A percentile compares a stretch with the other conserved stretches of the same genome.
These are phyloP conservation scores for Heterobasidion occidentale DNA, from an alignment of 1,284 basidiomycete genomes.

Conservation along the genomic window DNA sequence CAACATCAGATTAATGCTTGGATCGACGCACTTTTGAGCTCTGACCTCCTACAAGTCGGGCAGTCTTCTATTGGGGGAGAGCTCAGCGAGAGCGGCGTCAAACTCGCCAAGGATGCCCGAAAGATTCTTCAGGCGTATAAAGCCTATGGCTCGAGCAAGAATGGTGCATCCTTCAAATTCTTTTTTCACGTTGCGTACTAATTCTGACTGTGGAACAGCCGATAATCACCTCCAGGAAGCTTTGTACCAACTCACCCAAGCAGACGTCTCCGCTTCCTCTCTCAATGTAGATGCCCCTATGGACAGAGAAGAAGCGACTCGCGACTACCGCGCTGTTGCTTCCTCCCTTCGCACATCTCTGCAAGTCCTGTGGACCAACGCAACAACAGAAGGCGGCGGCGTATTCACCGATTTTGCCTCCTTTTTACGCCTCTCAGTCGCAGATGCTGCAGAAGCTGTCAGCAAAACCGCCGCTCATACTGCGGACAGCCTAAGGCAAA, in stretches of 20 bases:
- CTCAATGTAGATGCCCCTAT: slow-evolving; percentile 20
- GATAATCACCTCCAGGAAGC: slow-evolving; percentile 57
- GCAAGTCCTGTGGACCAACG: slow-evolving; percentile 40
- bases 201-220: slow-evolving; percentile 23
- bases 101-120: slow-evolving; percentile 40
- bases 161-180: slow-evolving; percentile 30
- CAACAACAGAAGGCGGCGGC: slow-evolving; percentile 42
- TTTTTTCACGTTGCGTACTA: not conserved
- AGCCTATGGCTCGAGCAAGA: slow-evolving; percentile 42
- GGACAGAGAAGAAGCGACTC: slow-evolving; percentile 34
- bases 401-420: slow-evolving; percentile 56
- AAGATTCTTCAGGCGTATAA: slow-evolving; percentile 47
- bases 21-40: slow-evolving; percentile 42
- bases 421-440: slow-evolving; percentile 50
- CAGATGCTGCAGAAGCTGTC: slow-evolving; percentile 52
- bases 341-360: slow-evolving; percentile 40
- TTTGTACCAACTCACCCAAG: slow-evolving; percentile 51
- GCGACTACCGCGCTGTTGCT: slow-evolving; percentile 42
- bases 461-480: slow-evolving; percentile 39
- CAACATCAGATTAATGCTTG: slow-evolving; percentile 42
- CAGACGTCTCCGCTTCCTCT: slow-evolving; percentile 33
- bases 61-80: slow-evolving; percentile 27
- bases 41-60: slow-evolving; percentile 37
- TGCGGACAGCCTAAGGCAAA: slow-evolving; percentile 41
- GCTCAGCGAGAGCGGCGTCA: slow-evolving; percentile 43